Conservation (phyloP, 768 basidiomycete species). For the Pleurotus giganteus region DNA sequence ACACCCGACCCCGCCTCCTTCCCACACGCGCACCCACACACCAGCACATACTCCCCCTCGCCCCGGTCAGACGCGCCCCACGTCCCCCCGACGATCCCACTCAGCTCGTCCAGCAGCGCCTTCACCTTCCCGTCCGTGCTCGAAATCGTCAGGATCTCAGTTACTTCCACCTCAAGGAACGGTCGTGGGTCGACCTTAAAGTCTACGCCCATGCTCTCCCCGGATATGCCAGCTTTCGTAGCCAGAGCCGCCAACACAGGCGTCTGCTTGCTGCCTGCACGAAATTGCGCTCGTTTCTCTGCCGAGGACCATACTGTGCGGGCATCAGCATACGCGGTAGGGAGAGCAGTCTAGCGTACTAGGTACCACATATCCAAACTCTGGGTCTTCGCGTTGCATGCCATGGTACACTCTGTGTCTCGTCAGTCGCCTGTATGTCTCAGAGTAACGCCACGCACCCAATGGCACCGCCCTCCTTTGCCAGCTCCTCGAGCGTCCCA, state of each 20-base stretch:
- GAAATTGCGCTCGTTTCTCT: background rate
- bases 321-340: background rate
- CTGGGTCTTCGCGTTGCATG: constrained; percentile 1
- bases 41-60: background rate
- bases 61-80: background rate
- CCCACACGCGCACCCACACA: background rate
- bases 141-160: background rate
- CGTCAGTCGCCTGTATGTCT: background rate
- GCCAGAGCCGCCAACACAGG: background rate
- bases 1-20: too few species aligned
- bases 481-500: background rate
- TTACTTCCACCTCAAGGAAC: background rate
- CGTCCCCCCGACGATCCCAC: background rate
- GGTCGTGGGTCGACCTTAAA: background rate
- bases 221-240: background rate
- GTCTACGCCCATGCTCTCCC: background rate
- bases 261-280: background rate
- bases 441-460: background rate
- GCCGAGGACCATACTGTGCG: background rate
- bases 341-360: background rate
- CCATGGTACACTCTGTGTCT: constrained; percentile 1
- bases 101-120: background rate
- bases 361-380: constrained; percentile 3
- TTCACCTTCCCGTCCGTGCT: background rate
- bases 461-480: background rate